These are phyloP conservation scores for Scedosporium minutisporum DNA, from an alignment of 2,329 filamentous ascomycete species.

Conservation along the genomic window DNA sequence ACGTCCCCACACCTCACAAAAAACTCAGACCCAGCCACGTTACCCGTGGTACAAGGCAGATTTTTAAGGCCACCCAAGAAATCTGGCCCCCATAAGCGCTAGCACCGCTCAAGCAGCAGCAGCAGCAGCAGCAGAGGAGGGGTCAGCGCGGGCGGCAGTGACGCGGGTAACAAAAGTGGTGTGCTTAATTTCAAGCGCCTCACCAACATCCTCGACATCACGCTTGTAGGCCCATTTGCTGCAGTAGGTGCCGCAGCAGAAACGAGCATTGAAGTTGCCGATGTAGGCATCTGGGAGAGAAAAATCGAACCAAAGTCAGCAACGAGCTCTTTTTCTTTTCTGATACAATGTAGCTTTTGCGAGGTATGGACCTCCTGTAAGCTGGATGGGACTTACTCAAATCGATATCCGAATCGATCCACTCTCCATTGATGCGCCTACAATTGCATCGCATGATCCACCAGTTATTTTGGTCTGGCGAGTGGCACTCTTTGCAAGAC, in stretches of 20 bases:
- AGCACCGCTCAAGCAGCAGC: no score
- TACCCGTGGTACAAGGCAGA: no score
- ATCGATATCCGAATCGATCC: neutral
- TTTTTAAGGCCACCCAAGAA: no score
- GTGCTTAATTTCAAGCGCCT: no score
- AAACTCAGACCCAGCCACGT: no score
- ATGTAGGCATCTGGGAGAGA: neutral
- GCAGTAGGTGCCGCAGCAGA: slow-evolving; percentile 1
- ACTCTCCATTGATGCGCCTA: neutral
- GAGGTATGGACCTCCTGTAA: neutral
- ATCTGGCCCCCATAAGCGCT: no score
- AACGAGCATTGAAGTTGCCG: neutral
- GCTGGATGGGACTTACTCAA: neutral
- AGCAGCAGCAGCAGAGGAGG: no score
- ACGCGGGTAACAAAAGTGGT: no score
- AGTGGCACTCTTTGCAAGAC: neutral
- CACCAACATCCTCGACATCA: no score
- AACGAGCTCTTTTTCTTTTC: neutral
- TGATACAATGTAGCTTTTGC: neutral
- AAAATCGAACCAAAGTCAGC: neutral
- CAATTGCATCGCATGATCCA: neutral
- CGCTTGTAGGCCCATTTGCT: neutral
- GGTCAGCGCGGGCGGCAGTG: no score
- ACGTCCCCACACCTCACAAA: no score
- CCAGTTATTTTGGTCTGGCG: no score